phyloP scores from a whole-genome alignment of 108 stramenopile genomes.

The Discostella stelligeroides region DNA sequence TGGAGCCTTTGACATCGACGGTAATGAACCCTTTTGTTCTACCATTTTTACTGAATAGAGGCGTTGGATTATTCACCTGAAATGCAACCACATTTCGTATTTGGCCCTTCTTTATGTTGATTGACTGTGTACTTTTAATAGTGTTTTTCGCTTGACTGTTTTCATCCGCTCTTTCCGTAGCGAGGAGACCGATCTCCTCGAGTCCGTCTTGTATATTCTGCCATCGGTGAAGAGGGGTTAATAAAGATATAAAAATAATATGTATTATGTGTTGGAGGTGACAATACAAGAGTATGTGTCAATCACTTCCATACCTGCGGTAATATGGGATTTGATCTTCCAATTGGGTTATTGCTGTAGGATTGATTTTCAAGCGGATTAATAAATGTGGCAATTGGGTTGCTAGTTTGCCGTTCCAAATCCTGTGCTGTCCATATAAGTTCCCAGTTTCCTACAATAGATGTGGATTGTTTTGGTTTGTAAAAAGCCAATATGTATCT shows the following conservation, averaged over 20 bases:
- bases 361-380: conserved; percentile 87
- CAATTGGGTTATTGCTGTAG: conserved; percentile 76
- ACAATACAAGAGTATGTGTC: not conserved
- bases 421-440: conserved; percentile 86
- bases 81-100: conserved; percentile 79
- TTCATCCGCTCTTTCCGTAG: not conserved
- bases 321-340: conserved; percentile 72
- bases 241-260: not conserved
- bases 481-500: not conserved
- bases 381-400: conserved; percentile 56
- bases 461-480: not conserved
- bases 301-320: conserved; percentile 37
- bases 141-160: conserved; percentile 12
- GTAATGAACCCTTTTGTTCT: conserved; percentile 52
- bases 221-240: conserved; percentile 24
- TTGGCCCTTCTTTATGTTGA: conserved; percentile 66
- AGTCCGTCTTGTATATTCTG: conserved; percentile 65
- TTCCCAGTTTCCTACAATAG: conserved; percentile 68
- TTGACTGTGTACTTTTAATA: conserved; percentile 66
- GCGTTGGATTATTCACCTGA: conserved; percentile 41
- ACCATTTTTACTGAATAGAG: conserved; percentile 37
- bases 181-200: conserved; percentile 67
- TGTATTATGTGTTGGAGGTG: not conserved
- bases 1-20: conserved; percentile 60
- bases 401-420: conserved; percentile 28